A percentile compares a stretch with the other conserved stretches of the same genome.
These are phyloP conservation scores for Hymenotorrendiella dingleyae DNA, from an alignment of 2,329 filamentous ascomycete genomes.

Conservation along the genomic window DNA sequence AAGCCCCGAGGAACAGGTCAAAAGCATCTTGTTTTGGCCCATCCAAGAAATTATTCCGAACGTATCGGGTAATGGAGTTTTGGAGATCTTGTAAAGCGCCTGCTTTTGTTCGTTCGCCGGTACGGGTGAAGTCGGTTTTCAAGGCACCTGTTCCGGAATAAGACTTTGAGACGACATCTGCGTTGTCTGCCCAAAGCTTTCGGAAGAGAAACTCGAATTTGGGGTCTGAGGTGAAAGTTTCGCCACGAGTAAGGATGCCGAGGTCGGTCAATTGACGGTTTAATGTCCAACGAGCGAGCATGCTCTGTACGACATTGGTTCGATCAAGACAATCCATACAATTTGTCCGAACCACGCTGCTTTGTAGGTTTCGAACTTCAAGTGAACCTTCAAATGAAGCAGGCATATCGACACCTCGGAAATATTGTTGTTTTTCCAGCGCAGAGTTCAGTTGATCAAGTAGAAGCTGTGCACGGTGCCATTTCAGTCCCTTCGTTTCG, in stretches of 20 bases:
- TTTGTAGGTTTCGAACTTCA: slow-evolving; percentile 76
- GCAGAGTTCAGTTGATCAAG: slow-evolving; percentile 75
- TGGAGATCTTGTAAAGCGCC: slow-evolving; percentile 82
- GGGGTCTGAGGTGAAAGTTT: slow-evolving; percentile 68
- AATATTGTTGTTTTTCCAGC: slow-evolving; percentile 78
- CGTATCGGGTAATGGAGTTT: slow-evolving; percentile 84
- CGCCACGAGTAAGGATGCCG: slow-evolving; percentile 69
- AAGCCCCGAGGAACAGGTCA: slow-evolving; percentile 85
- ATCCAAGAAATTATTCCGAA: slow-evolving; percentile 90
- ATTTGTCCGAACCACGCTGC: slow-evolving; percentile 89
- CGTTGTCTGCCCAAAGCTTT: slow-evolving; percentile 98
- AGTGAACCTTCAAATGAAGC: slow-evolving; percentile 63
- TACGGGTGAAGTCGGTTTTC: slow-evolving; percentile 97
- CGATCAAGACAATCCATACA: slow-evolving; percentile 99
- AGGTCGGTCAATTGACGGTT: slow-evolving; percentile 84
- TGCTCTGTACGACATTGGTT: slow-evolving; percentile 96
- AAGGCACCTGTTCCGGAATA: slow-evolving; percentile 96
- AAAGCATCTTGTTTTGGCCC: slow-evolving; percentile 93
- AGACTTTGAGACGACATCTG: slow-evolving; percentile 84
- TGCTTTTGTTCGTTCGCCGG: slow-evolving; percentile 77
- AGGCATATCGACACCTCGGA: slow-evolving; percentile 83
- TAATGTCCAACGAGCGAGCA: slow-evolving; percentile 85
- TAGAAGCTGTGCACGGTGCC: slow-evolving; percentile 84
- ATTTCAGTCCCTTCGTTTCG: slow-evolving; percentile 91
- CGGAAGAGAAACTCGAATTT: slow-evolving; percentile 89